phyloP scores from a whole-genome alignment of 176 grass and related monocot species.

The Puccinellia tenuiflora region DNA sequence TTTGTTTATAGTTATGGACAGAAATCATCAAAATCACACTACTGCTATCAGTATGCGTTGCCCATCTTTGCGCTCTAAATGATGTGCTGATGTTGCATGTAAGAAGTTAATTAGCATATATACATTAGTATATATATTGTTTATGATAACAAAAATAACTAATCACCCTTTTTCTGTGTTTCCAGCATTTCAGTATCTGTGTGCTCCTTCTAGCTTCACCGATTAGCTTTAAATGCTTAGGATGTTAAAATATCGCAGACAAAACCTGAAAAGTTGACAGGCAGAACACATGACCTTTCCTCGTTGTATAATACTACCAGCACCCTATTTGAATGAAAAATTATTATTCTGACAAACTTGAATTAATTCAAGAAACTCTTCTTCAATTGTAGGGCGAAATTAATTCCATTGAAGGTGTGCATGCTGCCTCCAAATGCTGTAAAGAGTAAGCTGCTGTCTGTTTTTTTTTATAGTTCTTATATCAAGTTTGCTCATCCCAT shows the following conservation, averaged over 20 bases:
- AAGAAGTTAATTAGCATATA: background rate
- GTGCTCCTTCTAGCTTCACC: background rate
- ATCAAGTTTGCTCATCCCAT: background rate
- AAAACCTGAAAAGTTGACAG: conserved; percentile 46
- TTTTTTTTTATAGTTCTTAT: background rate
- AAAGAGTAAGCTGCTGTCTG: conserved; percentile 53
- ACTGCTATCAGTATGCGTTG: background rate
- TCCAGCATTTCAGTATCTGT: background rate
- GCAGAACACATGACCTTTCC: conserved; percentile 28
- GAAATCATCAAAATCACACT: background rate
- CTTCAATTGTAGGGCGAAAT: conserved; percentile 56
- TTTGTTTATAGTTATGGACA: background rate
- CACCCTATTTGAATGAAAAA: background rate
- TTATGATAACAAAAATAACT: background rate
- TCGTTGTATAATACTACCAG: background rate
- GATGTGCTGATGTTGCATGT: background rate
- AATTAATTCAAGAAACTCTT: background rate
- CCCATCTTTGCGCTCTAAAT: background rate
- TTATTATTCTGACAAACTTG: background rate
- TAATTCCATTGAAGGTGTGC: conserved; percentile 47
- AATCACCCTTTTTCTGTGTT: background rate
- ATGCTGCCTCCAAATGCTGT: conserved; percentile 70
- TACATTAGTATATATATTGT: background rate
- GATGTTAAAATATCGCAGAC: conserved; percentile 30
- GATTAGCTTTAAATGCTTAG: conserved; percentile 4